Evolutionary conservation across 805 yeast genomes (phyloP).

Genomic region (Isabelozyma gotoi): DNA sequence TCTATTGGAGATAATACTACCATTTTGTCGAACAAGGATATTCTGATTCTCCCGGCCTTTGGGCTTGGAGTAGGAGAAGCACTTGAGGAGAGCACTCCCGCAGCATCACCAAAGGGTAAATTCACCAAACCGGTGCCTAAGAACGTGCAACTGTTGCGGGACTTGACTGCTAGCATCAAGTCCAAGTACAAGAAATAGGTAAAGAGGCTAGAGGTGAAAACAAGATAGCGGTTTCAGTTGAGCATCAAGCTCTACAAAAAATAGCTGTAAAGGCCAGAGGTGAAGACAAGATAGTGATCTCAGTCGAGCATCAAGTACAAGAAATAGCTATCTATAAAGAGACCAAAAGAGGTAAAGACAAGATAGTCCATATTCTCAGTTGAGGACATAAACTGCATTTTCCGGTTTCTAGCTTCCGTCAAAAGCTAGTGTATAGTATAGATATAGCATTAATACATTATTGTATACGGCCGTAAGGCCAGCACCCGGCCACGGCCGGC

Average conservation of each 20-base stretch:
- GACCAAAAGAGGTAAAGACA: no score
- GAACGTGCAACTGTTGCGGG: constrained; percentile 21
- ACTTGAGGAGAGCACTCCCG: constrained; percentile 38
- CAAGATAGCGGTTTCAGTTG: no score
- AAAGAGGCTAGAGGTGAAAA: no score
- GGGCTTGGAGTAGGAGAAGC: constrained; percentile 35
- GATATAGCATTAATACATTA: neutral
- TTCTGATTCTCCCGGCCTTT: constrained; percentile 24
- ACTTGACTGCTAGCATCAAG: constrained; percentile 24
- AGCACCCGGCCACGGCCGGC: neutral
- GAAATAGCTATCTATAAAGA: no score
- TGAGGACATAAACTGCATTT: neutral
- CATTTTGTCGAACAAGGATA: constrained; percentile 12
- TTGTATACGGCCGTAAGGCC: neutral
- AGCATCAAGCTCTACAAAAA: no score
- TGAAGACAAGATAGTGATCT: no score
- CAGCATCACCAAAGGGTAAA: constrained; percentile 23
- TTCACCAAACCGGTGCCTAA: constrained; percentile 9
- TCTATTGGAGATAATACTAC: constrained; percentile 13
- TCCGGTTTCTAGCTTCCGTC: neutral
- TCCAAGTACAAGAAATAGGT: constrained; percentile 19
- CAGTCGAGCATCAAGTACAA: no score
- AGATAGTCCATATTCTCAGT: no score
- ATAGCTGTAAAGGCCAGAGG: no score
- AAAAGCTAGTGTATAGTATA: constrained; percentile 1